Evolutionary conservation across 495 filamentous ascomycete species (phyloP).

Genomic region (Aspergillus ellipticus): DNA sequence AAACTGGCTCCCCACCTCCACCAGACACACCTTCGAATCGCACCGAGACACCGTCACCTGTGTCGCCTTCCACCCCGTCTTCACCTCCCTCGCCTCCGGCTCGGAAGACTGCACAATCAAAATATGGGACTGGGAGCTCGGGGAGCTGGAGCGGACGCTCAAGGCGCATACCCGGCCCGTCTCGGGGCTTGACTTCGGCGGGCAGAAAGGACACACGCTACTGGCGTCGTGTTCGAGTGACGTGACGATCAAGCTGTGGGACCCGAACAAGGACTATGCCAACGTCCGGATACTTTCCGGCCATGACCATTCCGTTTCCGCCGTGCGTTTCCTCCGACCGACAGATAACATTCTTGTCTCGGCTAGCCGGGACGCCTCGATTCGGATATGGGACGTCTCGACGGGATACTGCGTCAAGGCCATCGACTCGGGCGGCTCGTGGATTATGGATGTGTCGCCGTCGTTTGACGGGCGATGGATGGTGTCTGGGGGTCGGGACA

Average conservation of each 20-base stretch:
- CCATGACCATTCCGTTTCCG: conserved; percentile 88
- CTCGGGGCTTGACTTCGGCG: conserved; percentile 86
- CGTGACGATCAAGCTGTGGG: conserved; percentile 94
- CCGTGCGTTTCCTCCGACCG: conserved; percentile 84
- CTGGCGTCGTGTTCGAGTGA: conserved; percentile 89
- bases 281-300: conserved; percentile 90
- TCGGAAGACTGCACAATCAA: conserved; percentile 94
- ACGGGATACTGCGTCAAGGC: conserved; percentile 89
- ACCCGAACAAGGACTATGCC: conserved; percentile 90
- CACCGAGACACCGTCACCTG: conserved; percentile 80
- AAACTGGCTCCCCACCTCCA: conserved; percentile 81
- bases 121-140: conserved; percentile 97
- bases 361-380: conserved; percentile 72
- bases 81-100: conserved; percentile 85
- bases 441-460: conserved; percentile 83
- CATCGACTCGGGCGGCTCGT: conserved; percentile 75
- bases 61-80: conserved; percentile 92
- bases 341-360: conserved; percentile 76
- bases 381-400: conserved; percentile 83
- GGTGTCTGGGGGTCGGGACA: conserved; percentile 78
- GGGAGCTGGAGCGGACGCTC: conserved; percentile 84
- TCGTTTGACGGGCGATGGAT: conserved; percentile 81
- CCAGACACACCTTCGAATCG: conserved; percentile 66
- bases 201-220: conserved; percentile 77
- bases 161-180: conserved; percentile 94